Evolutionary conservation across 2,329 filamentous ascomycete species (phyloP).

Genomic region (Pseudodiploospora longispora): DNA sequence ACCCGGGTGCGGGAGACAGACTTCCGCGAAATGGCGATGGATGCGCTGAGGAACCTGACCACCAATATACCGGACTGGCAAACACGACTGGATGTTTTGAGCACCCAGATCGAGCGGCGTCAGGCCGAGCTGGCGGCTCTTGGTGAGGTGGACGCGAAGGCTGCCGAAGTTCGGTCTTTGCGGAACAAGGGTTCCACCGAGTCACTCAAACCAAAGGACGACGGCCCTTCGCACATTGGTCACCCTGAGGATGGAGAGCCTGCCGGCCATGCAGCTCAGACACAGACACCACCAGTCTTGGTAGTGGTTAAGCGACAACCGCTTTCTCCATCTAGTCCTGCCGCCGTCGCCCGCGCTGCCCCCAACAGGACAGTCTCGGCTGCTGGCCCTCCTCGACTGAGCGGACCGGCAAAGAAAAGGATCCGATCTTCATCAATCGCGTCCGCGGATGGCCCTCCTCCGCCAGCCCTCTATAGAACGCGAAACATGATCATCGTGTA

Average conservation of each 20-base stretch:
- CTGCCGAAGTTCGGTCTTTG: constrained; percentile 31
- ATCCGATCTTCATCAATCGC: constrained; percentile 44
- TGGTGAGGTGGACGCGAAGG: constrained; percentile 20
- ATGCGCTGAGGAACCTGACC: constrained; percentile 47
- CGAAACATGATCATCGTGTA: constrained; percentile 79
- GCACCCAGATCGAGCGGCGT: constrained; percentile 51
- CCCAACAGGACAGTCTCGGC: constrained; percentile 9
- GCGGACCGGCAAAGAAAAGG: constrained; percentile 41
- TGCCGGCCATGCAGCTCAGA: neutral
- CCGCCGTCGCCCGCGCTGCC: constrained; percentile 20
- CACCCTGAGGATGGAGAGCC: constrained; percentile 12
- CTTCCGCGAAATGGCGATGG: constrained; percentile 37
- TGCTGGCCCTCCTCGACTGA: constrained; percentile 27
- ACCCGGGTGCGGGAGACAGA: constrained; percentile 19
- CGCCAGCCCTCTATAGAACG: constrained; percentile 50
- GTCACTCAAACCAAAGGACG: constrained; percentile 43
- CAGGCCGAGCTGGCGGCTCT: constrained; percentile 52
- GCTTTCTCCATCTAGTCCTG: constrained; percentile 9
- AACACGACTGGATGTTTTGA: constrained; percentile 50
- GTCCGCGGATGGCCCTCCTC: constrained; percentile 38
- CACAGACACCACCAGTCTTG: constrained; percentile 3
- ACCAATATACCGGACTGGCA: constrained; percentile 54
- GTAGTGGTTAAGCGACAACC: no score
- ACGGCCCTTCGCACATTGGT: constrained; percentile 21
- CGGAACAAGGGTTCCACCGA: constrained; percentile 46